Conservation (phyloP, 768 basidiomycete genomes). For the Lentinula edodes region DNA sequence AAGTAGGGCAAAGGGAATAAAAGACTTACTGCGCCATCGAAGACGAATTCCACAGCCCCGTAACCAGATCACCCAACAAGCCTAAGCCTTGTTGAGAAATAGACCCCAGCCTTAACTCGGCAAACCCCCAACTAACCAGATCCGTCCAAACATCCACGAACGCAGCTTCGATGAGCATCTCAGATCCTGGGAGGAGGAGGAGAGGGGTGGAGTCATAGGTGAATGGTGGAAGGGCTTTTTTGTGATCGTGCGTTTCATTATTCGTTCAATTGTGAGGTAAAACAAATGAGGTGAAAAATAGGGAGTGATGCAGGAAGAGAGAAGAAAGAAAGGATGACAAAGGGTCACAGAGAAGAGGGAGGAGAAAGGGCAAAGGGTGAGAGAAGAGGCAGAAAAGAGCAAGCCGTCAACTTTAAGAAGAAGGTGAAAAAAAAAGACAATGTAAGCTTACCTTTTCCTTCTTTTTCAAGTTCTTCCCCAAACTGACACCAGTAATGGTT, state of each 20-base stretch:
- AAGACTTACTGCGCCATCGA: neutral
- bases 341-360: no score
- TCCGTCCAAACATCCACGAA: conserved; percentile 88
- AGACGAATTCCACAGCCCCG: neutral
- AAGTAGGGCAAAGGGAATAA: neutral
- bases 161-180: conserved; percentile 83
- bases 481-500: conserved; percentile 19
- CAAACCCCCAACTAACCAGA: conserved; percentile 43
- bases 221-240: conserved; percentile 52
- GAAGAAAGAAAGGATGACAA: no score
- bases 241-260: no score
- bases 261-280: no score
- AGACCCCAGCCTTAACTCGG: neutral
- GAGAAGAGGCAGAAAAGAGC: neutral
- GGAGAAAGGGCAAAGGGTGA: no score
- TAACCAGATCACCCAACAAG: neutral
- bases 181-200: conserved; percentile 41
- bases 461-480: conserved; percentile 74
- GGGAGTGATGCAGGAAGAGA: no score
- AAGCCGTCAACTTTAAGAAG: neutral
- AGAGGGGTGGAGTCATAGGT: conserved; percentile 91
- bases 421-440: neutral
- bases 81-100: neutral
- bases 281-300: no score
- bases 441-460: conserved; percentile 47